These are phyloP conservation scores for Phytophthora syringae DNA, from an alignment of 352 stramenopile species.

Conservation along the genomic window DNA sequence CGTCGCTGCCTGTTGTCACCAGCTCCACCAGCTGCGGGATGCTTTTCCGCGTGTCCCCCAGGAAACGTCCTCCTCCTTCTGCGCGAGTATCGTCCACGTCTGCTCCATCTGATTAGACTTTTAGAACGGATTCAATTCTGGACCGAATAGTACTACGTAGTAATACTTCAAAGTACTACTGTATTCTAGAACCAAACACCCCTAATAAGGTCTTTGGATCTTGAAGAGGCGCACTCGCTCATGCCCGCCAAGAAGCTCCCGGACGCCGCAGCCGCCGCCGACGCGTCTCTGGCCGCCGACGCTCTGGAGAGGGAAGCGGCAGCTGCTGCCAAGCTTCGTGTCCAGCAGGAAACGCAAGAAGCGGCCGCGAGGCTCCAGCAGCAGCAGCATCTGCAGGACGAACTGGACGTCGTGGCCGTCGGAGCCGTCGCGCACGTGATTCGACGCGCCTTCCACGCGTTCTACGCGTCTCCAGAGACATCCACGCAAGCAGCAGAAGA, in stretches of 20 bases:
- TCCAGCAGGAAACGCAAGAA: conserved; percentile 22
- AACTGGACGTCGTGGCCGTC: conserved; percentile 71
- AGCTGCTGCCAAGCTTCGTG: conserved; percentile 2
- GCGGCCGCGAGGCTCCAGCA: conserved; percentile 9
- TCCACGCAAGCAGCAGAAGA: background rate
- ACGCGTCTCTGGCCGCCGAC: conserved; percentile 8
- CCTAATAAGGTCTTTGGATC: conserved; percentile 8
- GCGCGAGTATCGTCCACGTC: no score
- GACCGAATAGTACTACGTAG: no score
- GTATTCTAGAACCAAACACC: no score
- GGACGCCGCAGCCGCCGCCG: conserved; percentile 8
- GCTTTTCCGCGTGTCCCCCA: no score
- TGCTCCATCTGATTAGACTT: no score
- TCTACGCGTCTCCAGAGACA: conserved; percentile 40
- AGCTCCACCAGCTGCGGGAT: no score
- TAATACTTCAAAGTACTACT: background rate
- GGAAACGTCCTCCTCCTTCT: no score
- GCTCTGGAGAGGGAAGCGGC: conserved; percentile 9
- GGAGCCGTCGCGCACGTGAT: conserved; percentile 79
- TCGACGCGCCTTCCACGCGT: conserved; percentile 69
- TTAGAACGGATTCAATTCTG: no score
- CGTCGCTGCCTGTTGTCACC: no score
- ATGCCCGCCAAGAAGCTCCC: conserved; percentile 19
- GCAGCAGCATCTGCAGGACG: conserved; percentile 34
- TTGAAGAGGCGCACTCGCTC: conserved; percentile 25